phyloP scores from a whole-genome alignment of 345 rosid species.

The Rhizophora mangle region DNA sequence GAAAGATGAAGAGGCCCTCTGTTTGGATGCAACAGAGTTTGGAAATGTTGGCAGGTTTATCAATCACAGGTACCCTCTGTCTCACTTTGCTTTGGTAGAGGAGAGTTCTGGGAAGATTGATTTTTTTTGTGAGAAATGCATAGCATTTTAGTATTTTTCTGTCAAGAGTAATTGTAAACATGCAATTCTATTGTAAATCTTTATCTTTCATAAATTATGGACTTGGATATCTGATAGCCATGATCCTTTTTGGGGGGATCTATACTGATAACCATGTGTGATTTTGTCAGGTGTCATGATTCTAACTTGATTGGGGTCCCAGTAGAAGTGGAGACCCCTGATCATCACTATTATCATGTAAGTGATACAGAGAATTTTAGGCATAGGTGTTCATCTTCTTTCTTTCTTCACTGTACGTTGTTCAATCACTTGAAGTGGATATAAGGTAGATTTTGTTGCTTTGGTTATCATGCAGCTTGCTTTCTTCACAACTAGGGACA shows the following conservation, averaged over 20 bases:
- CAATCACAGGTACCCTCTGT: conserved; percentile 26
- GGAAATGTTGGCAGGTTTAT: conserved; percentile 30
- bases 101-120: neutral
- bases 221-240: no score
- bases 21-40: conserved; percentile 30
- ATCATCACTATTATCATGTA: conserved; percentile 24
- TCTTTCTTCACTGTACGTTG: neutral
- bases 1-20: conserved; percentile 32
- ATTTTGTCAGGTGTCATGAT: conserved; percentile 12
- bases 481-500: conserved; percentile 19
- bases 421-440: no score
- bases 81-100: neutral
- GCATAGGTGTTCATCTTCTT: neutral
- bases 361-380: conserved; percentile 1
- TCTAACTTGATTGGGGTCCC: conserved; percentile 19
- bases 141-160: no score
- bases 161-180: no score
- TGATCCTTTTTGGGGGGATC: neutral
- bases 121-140: neutral
- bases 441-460: neutral
- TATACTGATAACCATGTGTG: no score
- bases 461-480: conserved; percentile 15
- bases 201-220: no score
- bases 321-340: conserved; percentile 24
- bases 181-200: no score